Conservation (phyloP, 1,139 yeast species). For the Candida freyschussii region DNA sequence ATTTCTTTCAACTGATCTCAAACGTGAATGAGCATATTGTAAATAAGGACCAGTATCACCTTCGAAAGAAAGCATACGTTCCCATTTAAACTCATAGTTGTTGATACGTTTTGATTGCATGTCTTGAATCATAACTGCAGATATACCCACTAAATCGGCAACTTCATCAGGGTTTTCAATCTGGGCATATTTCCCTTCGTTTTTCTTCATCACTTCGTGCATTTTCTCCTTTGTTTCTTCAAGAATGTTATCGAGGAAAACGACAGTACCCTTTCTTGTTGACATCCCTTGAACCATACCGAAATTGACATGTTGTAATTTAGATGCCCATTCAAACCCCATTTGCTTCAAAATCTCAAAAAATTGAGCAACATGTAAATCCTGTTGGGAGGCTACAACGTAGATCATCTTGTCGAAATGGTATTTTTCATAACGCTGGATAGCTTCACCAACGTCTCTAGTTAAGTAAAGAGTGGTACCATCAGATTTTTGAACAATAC, state of each 20-base stretch:
- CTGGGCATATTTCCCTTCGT: conserved; percentile 86
- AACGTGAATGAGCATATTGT: conserved; percentile 97
- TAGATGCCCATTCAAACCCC: conserved; percentile 86
- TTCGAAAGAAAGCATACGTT: conserved; percentile 95
- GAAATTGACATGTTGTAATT: conserved; percentile 78
- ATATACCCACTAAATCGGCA: conserved; percentile 93
- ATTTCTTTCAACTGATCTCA: conserved; percentile 91
- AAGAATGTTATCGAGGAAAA: conserved; percentile 87
- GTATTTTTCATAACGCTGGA: conserved; percentile 78
- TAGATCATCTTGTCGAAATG: conserved; percentile 94
- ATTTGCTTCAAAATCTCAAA: conserved; percentile 91
- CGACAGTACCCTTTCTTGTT: conserved; percentile 97
- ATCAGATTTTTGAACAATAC: conserved; percentile 89
- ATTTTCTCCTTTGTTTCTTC: conserved; percentile 93
- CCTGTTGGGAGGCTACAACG: conserved; percentile 95
- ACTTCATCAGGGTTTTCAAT: conserved; percentile 92
- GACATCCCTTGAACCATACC: conserved; percentile 99
- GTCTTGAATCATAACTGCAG: conserved; percentile 98
- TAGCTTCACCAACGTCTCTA: conserved; percentile 97
- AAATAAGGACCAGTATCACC: conserved; percentile 99
- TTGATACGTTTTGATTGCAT: conserved; percentile 97
- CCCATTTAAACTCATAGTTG: conserved; percentile 97
- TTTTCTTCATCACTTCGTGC: conserved; percentile 97
- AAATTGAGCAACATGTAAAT: conserved; percentile 88
- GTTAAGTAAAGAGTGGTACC: conserved; percentile 94